Base-by-base conservation (phyloP, 73 alveolate genomes). In the Paramecium pentaurelia region DNA sequence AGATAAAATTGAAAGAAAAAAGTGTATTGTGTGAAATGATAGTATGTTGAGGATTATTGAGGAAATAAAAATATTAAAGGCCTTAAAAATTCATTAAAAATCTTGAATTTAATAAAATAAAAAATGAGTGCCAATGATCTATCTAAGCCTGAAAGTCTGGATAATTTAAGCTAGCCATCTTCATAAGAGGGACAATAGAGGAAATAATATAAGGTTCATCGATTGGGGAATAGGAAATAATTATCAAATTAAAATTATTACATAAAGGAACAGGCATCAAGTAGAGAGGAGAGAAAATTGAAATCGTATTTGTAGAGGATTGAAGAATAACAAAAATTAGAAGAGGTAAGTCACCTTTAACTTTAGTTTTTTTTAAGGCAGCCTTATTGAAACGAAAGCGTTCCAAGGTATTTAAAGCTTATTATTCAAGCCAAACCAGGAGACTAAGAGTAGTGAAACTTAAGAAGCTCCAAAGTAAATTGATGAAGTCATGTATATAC, bases 311-410 rank as follows among this genome's bases (percentile, higher is more conserved):
- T 75, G 38, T 18, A 37, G 60, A 75, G 58, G 40, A 75, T 75
- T 14, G 84, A 64, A 28, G 88, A 75, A 42, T 75, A 36, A 38
- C 22, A 36, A 25, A 75, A 75, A 75, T 42, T 38, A 75, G 88
- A 75, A 22, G 88, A 75, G 88, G 88, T 75, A 75, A 75, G 58
- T 75, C 88, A 38, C 88, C 64, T 75, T 75, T 75, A 42, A 75
- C 60, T 75, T 75, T 75, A 75, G 88, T 75, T 75, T 75, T 75
- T 42, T 18, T 75, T 75, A 38, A 75, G 88, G 88, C 88, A 30
- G 88, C 88, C 88, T 38, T 11, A 42, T 75, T 75, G 60, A 75
- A 75, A 42, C 88, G 88, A 34, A 75, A 75, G 88, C 58, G 60
- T 11, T 75, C 88, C 60, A 75, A 75, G 60, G 88, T 75, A 75